Evolutionary conservation across 2,329 filamentous ascomycete genomes (phyloP).

Genomic region (Colletotrichum sp.): DNA sequence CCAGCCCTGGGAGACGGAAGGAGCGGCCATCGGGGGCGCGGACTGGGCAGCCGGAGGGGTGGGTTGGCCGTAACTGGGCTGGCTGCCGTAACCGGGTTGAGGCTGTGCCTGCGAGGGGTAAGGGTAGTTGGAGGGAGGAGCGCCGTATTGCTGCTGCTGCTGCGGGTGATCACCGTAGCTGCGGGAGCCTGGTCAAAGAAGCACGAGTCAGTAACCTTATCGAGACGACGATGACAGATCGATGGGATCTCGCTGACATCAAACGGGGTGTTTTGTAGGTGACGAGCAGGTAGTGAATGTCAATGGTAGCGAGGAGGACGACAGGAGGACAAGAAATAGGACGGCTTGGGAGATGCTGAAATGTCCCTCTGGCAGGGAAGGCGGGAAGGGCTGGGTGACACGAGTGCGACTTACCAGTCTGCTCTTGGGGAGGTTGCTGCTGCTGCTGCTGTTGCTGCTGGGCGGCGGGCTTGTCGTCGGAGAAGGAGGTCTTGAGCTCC

Average conservation of each 20-base stretch:
- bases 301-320: neutral
- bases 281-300: neutral
- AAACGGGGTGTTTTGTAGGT: neutral
- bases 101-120: conserved; percentile 22
- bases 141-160: conserved; percentile 24
- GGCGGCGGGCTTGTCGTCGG: conserved; percentile 36
- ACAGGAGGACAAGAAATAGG: neutral
- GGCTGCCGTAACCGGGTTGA: conserved; percentile 17
- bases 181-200: conserved; percentile 10
- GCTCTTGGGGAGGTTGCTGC: conserved; percentile 25
- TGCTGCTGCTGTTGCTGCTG: conserved; percentile 16
- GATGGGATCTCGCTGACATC: neutral
- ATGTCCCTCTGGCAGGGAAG: neutral
- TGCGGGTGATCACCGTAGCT: conserved; percentile 19
- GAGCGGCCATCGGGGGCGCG: conserved; percentile 33
- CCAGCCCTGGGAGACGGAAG: conserved; percentile 62
- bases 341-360: neutral
- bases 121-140: conserved; percentile 20
- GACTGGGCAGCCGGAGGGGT: conserved; percentile 27
- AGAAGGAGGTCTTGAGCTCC: conserved; percentile 47
- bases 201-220: conserved; percentile 18
- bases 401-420: conserved; percentile 11
- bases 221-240: conserved; percentile 3
- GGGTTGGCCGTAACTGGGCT: conserved; percentile 18
- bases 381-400: neutral